These are phyloP conservation scores for Brassica nigra DNA, from an alignment of 345 rosid species.

Conservation along the genomic window DNA sequence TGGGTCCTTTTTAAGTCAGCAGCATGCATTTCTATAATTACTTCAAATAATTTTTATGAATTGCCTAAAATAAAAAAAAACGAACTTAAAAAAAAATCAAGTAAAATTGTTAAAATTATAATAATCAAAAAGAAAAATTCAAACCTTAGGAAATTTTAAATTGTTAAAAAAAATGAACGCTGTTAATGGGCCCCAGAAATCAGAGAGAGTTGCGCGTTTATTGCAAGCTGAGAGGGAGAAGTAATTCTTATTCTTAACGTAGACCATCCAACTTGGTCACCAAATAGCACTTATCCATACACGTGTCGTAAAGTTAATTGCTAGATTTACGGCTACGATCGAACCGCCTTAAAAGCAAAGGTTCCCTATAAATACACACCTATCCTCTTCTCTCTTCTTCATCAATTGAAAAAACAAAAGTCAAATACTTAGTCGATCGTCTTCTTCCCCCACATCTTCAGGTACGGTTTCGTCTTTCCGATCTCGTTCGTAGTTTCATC, in stretches of 20 bases:
- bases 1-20: no score
- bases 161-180: not conserved
- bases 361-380: slow-evolving; percentile 25
- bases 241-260: slow-evolving; percentile 21
- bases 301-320: not conserved
- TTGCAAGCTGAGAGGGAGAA: slow-evolving; percentile 13
- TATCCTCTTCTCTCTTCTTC: not conserved
- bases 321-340: slow-evolving; percentile 31
- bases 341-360: slow-evolving; percentile 1
- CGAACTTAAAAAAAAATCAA: no score
- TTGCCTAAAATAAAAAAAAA: no score
- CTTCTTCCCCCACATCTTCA: slow-evolving; percentile 19
- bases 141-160: no score
- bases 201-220: slow-evolving; percentile 27
- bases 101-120: no score
- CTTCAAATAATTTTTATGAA: no score
- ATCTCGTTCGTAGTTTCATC: not conserved
- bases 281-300: slow-evolving; percentile 8
- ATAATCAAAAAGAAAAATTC: no score
- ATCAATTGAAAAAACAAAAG: not conserved
- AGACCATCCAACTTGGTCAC: slow-evolving; percentile 1
- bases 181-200: slow-evolving; percentile 20
- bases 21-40: no score
- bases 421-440: not conserved
- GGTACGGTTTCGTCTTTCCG: slow-evolving; percentile 18